These are phyloP conservation scores for Trichosporon coremiiforme DNA, from an alignment of 1,284 basidiomycete genomes.

Conservation along the genomic window DNA sequence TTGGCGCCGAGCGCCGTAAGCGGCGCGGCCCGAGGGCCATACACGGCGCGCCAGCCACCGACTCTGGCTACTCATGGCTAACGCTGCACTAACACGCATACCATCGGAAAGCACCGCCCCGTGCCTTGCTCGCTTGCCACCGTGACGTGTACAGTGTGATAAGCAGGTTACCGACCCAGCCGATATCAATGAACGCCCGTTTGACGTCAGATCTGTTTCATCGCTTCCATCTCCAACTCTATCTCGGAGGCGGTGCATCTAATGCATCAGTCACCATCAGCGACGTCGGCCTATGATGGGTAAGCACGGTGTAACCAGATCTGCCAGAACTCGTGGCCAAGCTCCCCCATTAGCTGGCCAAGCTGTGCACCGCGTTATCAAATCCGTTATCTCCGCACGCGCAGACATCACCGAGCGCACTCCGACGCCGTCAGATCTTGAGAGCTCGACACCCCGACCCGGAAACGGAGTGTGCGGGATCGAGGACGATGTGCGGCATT, in stretches of 20 bases:
- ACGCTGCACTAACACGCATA: background rate
- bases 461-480: too few species aligned
- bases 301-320: background rate
- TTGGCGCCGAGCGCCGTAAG: background rate
- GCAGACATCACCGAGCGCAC: too few species aligned
- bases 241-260: background rate
- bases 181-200: background rate
- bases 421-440: too few species aligned
- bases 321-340: background rate
- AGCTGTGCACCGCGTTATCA: background rate
- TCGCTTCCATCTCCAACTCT: background rate
- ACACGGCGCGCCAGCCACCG: background rate
- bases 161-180: background rate
- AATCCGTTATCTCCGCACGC: background rate
- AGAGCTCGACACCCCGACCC: too few species aligned
- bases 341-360: background rate
- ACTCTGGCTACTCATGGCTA: background rate
- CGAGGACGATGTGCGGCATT: background rate
- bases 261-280: background rate
- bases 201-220: background rate
- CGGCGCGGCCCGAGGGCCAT: too few species aligned
- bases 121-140: background rate
- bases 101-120: background rate
- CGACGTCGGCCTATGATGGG: background rate
- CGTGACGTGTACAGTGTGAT: background rate